phyloP scores from a whole-genome alignment of 805 yeast genomes.

The Yamadazyma takamatsuzukensis region DNA sequence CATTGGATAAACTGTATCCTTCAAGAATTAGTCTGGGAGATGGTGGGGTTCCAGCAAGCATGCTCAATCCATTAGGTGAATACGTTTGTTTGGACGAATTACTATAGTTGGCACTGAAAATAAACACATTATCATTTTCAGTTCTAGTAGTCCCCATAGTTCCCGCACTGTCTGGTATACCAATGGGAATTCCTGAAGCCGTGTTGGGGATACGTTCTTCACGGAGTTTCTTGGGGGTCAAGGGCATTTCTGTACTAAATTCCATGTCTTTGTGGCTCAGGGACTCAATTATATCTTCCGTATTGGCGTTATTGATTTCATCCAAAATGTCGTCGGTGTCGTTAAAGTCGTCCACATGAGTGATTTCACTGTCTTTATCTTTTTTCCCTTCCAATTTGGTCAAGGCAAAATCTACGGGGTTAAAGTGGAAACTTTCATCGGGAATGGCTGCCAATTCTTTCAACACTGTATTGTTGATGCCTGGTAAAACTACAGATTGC shows the following conservation, averaged over 20 bases:
- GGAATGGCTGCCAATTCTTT: constrained; percentile 78
- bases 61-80: constrained; percentile 2
- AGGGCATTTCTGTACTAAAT: constrained; percentile 23
- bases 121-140: constrained; percentile 12
- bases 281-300: constrained; percentile 28
- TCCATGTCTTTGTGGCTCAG: constrained; percentile 11
- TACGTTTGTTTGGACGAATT: constrained; percentile 3
- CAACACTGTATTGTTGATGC: constrained; percentile 37
- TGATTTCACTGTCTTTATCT: constrained; percentile 9
- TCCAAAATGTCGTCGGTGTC: constrained; percentile 34
- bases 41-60: neutral
- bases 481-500: constrained; percentile 52
- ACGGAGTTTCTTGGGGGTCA: constrained; percentile 19
- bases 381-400: constrained; percentile 62
- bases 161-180: neutral
- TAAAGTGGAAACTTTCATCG: constrained; percentile 61
- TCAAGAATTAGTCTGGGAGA: constrained; percentile 35
- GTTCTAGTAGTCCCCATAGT: constrained; percentile 2
- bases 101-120: constrained; percentile 11
- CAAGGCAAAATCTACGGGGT: constrained; percentile 70
- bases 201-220: neutral
- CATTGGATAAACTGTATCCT: constrained; percentile 27
- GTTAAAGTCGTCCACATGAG: constrained; percentile 12
- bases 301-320: constrained; percentile 37
- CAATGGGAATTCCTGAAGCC: constrained; percentile 1